Evolutionary conservation across 2,329 filamentous ascomycete species (phyloP).

Genomic region (Claviceps sp.): DNA sequence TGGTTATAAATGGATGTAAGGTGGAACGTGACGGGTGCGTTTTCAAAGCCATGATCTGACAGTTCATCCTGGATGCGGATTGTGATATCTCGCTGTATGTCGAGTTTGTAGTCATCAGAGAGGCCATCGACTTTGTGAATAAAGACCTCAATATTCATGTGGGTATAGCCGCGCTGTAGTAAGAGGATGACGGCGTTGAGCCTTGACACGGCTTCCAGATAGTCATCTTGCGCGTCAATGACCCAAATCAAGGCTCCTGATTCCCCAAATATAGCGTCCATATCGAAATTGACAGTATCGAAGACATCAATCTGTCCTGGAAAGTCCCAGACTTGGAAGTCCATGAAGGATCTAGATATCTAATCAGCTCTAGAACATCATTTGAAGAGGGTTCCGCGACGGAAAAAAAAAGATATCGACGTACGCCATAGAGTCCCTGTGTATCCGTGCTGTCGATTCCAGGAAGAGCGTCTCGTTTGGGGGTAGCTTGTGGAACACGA

Average conservation of each 20-base stretch:
- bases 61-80: conserved; percentile 95
- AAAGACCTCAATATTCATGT: conserved; percentile 95
- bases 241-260: conserved; percentile 96
- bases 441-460: conserved; percentile 85
- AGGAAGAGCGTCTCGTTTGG: conserved; percentile 92
- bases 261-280: conserved; percentile 86
- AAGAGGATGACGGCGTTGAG: conserved; percentile 83
- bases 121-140: conserved; percentile 99
- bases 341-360: conserved; percentile 76
- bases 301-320: conserved; percentile 86
- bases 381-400: conserved; percentile 7
- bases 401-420: conserved; percentile 20
- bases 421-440: conserved; percentile 91
- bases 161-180: conserved; percentile 75
- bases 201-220: conserved; percentile 76
- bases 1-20: conserved; percentile 98
- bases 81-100: conserved; percentile 92
- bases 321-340: conserved; percentile 97
- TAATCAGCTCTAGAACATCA: conserved; percentile 7
- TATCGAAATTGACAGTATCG: conserved; percentile 76
- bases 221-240: conserved; percentile 96
- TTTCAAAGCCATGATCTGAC: conserved; percentile 83
- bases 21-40: conserved; percentile 87
- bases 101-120: conserved; percentile 89
- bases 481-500: conserved; percentile 97